Conservation (phyloP, 257 asterid genomes). For the Buddleja alternifolia region DNA sequence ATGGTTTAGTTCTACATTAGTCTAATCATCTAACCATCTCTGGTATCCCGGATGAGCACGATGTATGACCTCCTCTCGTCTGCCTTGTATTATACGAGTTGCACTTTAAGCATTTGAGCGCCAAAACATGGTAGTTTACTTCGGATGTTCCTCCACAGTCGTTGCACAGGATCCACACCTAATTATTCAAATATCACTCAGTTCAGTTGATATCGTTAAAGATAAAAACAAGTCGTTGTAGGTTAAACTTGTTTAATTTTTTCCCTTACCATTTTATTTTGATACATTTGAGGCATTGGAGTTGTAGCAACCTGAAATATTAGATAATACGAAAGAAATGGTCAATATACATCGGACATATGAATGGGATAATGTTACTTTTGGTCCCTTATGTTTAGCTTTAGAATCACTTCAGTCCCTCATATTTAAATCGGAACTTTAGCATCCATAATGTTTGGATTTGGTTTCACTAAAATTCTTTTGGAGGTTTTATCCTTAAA, state of each 20-base stretch:
- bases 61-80: slow-evolving; percentile 51
- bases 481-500: too few relatives aligned
- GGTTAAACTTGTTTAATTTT: background rate
- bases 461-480: too few relatives aligned
- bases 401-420: too few relatives aligned
- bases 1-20: background rate
- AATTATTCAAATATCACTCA: background rate
- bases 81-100: slow-evolving; percentile 69
- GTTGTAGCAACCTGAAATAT: slow-evolving; percentile 56
- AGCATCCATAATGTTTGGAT: too few relatives aligned
- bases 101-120: slow-evolving; percentile 62
- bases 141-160: slow-evolving; percentile 67
- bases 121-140: slow-evolving; percentile 60
- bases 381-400: too few relatives aligned
- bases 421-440: too few relatives aligned
- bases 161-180: slow-evolving; percentile 84
- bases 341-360: background rate
- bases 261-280: slow-evolving; percentile 56
- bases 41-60: slow-evolving; percentile 40
- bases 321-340: background rate
- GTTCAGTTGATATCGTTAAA: background rate
- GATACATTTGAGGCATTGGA: slow-evolving; percentile 62
- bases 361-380: too few relatives aligned
- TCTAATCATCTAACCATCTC: slow-evolving; percentile 35
- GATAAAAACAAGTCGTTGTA: slow-evolving; percentile 32